Percentiles rank a stretch among this genome's conserved stretches.
phyloP scores from a whole-genome alignment of 148 eudicot genomes.

The Persicaria tinctoria region DNA sequence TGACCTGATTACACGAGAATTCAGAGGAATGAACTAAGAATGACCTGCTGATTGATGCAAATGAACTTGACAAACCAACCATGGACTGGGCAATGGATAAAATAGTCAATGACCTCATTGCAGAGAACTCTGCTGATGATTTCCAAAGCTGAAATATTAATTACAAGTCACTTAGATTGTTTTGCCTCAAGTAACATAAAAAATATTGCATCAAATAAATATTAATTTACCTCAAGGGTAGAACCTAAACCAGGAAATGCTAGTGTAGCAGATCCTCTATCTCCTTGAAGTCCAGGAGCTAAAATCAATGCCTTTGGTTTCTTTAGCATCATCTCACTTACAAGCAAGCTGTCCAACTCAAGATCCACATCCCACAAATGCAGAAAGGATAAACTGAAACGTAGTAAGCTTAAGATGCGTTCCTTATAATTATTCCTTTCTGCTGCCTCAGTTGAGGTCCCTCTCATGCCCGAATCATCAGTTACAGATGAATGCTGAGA shows the following conservation, averaged over 20 bases:
- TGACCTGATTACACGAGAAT: slow-evolving; percentile 9
- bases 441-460: slow-evolving; percentile 18
- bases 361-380: slow-evolving; percentile 83
- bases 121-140: slow-evolving; percentile 91
- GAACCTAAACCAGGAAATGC: slow-evolving; percentile 66
- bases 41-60: slow-evolving; percentile 81
- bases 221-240: slow-evolving; percentile 62
- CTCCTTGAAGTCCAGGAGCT: slow-evolving; percentile 87
- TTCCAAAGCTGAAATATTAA: slow-evolving; percentile 85
- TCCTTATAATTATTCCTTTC: slow-evolving; percentile 27
- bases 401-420: slow-evolving; percentile 45
- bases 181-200: slow-evolving; percentile 9
- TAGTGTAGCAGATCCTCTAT: slow-evolving; percentile 83
- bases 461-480: slow-evolving; percentile 25
- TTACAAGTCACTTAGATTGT: slow-evolving; percentile 21
- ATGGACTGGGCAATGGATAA: slow-evolving; percentile 85
- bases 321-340: slow-evolving; percentile 65
- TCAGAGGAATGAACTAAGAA: slow-evolving; percentile 6
- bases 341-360: slow-evolving; percentile 64
- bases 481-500: slow-evolving; percentile 20
- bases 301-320: slow-evolving; percentile 46
- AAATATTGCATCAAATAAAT: slow-evolving; percentile 18
- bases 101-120: slow-evolving; percentile 81
- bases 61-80: slow-evolving; percentile 67
- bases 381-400: slow-evolving; percentile 75